Evolutionary conservation across 441 rosid species (phyloP).

Genomic region (Adansonia rubrostipa): DNA sequence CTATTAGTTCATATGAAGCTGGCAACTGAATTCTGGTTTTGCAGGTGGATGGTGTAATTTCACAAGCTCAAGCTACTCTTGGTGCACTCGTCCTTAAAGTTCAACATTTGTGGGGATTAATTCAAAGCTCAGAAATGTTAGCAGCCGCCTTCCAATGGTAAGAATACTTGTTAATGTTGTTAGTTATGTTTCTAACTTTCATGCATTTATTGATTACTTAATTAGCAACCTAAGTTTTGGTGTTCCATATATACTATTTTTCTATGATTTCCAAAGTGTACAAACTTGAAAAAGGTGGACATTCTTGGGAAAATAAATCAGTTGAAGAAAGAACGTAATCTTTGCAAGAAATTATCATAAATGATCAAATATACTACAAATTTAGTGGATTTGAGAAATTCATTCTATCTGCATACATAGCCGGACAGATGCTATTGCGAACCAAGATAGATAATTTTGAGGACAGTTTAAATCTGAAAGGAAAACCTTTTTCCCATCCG

Average conservation of each 20-base stretch:
- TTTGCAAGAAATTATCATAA: neutral
- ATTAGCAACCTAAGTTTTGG: neutral
- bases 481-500: neutral
- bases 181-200: neutral
- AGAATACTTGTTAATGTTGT: constrained; percentile 9
- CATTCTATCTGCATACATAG: too few relatives aligned
- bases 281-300: neutral
- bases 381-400: neutral
- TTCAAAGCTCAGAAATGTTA: constrained; percentile 84
- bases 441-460: neutral
- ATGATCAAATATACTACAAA: neutral
- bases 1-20: constrained; percentile 17
- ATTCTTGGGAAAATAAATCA: neutral
- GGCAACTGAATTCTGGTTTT: constrained; percentile 26
- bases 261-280: neutral
- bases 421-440: neutral
- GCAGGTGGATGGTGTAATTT: constrained; percentile 90
- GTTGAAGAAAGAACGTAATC: neutral
- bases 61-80: constrained; percentile 93
- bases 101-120: constrained; percentile 91
- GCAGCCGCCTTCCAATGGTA: constrained; percentile 93
- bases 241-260: neutral
- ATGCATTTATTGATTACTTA: neutral
- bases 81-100: constrained; percentile 77
- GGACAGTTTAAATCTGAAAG: neutral